Evolutionary conservation across 805 yeast species (phyloP).

Genomic region (Clavispora santaluciae): DNA sequence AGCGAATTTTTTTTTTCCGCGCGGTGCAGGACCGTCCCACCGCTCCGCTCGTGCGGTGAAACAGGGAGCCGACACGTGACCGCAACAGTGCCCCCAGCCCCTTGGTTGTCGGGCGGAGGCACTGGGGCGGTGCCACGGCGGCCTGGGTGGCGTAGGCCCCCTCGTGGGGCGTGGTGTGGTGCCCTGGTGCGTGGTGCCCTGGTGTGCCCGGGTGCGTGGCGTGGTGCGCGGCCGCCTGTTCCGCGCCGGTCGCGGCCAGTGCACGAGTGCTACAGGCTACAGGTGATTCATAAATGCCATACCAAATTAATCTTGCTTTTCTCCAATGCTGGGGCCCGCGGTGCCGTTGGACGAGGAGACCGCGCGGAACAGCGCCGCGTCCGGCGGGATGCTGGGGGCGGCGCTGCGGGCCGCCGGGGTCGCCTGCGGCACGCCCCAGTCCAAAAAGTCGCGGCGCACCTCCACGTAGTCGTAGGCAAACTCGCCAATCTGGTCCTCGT

Average conservation of each 20-base stretch:
- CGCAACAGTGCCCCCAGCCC: no score
- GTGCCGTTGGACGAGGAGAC: slow-evolving; percentile 6
- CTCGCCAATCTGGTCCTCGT: slow-evolving; percentile 96
- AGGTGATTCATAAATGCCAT: no score
- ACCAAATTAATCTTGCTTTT: slow-evolving; percentile 1
- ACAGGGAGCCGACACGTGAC: no score
- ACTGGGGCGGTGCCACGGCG: no score
- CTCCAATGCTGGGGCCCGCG: neutral
- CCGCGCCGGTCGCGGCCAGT: neutral
- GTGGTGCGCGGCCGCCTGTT: neutral
- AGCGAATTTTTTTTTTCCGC: neutral
- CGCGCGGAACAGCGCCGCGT: slow-evolving; percentile 8
- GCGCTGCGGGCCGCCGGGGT: slow-evolving; percentile 6
- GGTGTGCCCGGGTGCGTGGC: no score
- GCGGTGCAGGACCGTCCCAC: neutral
- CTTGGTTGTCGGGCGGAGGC: no score
- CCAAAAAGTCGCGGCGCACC: slow-evolving; percentile 85
- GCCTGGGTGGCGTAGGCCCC: no score
- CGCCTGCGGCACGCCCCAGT: slow-evolving; percentile 33
- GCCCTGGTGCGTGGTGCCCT: no score
- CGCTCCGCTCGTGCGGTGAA: neutral
- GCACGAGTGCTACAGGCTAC: no score
- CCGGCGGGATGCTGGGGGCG: slow-evolving; percentile 5
- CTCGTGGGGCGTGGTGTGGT: no score
- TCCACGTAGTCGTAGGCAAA: slow-evolving; percentile 98